These are phyloP conservation scores for Venturia asperata DNA, from an alignment of 2,329 filamentous ascomycete species.

Conservation along the genomic window DNA sequence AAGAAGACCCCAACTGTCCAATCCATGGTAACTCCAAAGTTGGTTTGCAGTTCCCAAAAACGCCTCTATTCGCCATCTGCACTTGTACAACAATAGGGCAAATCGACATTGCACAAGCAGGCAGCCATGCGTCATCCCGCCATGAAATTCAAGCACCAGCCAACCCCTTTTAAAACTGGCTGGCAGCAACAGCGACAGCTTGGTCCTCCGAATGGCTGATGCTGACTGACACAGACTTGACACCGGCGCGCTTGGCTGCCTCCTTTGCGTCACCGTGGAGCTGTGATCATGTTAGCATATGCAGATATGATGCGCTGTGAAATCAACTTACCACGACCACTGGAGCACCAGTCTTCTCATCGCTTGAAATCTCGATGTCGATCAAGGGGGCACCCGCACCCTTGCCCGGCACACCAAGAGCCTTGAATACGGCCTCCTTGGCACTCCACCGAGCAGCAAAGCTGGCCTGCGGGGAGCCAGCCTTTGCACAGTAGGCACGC, in stretches of 20 bases:
- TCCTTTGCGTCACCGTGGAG: constrained; percentile 77
- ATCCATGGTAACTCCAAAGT: background rate
- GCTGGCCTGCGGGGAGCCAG: constrained; percentile 73
- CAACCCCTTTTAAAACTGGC: constrained; percentile 54
- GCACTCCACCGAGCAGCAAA: constrained; percentile 96
- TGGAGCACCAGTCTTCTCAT: constrained; percentile 73
- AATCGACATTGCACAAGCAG: constrained; percentile 1
- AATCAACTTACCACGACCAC: constrained; percentile 65
- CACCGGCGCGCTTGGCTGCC: constrained; percentile 76
- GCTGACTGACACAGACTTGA: constrained; percentile 84
- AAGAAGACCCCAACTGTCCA: background rate
- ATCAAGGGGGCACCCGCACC: constrained; percentile 84
- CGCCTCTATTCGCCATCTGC: background rate
- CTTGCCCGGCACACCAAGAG: constrained; percentile 75
- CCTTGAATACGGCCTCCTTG: constrained; percentile 99
- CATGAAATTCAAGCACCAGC: background rate
- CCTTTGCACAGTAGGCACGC: constrained; percentile 76
- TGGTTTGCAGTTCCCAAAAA: background rate
- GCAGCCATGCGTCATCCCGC: constrained; percentile 1
- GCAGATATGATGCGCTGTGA: background rate
- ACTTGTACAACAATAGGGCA: background rate
- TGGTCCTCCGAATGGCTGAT: constrained; percentile 95
- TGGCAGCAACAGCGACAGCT: constrained; percentile 88
- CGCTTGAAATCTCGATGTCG: constrained; percentile 80
- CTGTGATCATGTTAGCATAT: constrained; percentile 40